Conservation (phyloP, 2,329 filamentous ascomycete species). For the Penicillium sp. region DNA sequence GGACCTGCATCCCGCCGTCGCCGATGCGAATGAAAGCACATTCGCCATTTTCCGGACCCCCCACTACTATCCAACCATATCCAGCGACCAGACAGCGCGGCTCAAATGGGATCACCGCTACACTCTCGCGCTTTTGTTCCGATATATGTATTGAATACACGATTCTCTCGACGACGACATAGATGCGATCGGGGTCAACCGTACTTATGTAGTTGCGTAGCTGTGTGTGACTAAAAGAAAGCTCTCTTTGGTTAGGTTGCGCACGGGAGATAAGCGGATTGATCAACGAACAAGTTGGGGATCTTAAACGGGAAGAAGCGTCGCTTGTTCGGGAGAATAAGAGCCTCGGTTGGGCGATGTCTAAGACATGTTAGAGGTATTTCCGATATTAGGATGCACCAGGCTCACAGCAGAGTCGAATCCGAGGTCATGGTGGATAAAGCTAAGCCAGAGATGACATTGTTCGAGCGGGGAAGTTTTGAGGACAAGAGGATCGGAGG, state of each 20-base stretch:
- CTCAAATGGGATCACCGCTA: slow-evolving; percentile 68
- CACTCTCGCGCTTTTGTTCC: slow-evolving; percentile 69
- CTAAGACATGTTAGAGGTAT: slow-evolving; percentile 42
- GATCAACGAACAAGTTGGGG: slow-evolving; percentile 58
- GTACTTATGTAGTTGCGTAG: slow-evolving; percentile 86
- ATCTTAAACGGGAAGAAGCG: slow-evolving; percentile 69
- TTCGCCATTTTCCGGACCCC: slow-evolving; percentile 78
- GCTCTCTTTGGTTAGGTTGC: slow-evolving; percentile 9
- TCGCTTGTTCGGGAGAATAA: slow-evolving; percentile 61
- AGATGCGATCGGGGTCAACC: slow-evolving; percentile 72
- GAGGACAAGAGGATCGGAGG: slow-evolving; percentile 11
- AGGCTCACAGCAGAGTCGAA: slow-evolving; percentile 39
- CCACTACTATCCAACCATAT: slow-evolving; percentile 85
- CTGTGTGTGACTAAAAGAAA: slow-evolving; percentile 43
- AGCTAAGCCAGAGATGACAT: slow-evolving; percentile 36
- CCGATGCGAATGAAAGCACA: slow-evolving; percentile 74
- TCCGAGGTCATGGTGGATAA: slow-evolving; percentile 44
- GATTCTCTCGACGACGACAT: slow-evolving; percentile 77
- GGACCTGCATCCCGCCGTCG: slow-evolving; percentile 38
- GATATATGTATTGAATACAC: slow-evolving; percentile 70
- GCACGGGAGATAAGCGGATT: slow-evolving; percentile 5
- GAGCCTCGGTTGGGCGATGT: slow-evolving; percentile 63
- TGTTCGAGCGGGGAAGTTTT: slow-evolving; percentile 24
- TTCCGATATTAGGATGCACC: background rate
- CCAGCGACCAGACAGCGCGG: slow-evolving; percentile 85